Conservation (phyloP, 108 stramenopile genomes). For the Skeletonema menzelii region DNA sequence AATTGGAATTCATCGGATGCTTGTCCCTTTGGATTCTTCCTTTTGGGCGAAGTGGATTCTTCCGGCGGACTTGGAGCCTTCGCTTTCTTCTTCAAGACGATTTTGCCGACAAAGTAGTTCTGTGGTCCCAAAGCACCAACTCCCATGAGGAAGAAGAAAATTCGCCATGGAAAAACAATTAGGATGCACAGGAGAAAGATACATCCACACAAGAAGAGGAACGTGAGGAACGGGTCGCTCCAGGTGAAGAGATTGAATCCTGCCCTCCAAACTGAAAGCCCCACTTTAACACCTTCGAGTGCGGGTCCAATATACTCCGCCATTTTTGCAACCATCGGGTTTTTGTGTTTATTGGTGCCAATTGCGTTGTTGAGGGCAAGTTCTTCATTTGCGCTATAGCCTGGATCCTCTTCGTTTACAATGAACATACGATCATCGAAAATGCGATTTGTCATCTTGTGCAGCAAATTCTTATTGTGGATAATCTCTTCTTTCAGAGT, state of each 20-base stretch:
- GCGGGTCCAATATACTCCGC: conserved; percentile 11
- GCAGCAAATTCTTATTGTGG: conserved; percentile 27
- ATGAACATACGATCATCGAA: conserved; percentile 41
- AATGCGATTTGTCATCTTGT: conserved; percentile 17
- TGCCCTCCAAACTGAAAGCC: conserved; percentile 44
- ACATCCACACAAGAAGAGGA: conserved; percentile 43
- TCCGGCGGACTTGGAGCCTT: background rate
- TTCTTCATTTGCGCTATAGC: conserved; percentile 2
- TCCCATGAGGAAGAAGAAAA: conserved; percentile 59
- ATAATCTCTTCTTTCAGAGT: conserved; percentile 25
- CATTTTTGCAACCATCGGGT: conserved; percentile 33
- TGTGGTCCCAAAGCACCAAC: conserved; percentile 71
- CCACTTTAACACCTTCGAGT: conserved; percentile 27
- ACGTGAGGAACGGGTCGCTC: conserved; percentile 77
- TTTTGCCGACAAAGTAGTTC: conserved; percentile 15
- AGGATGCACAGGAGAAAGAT: conserved; percentile 41
- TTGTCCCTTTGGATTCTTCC: conserved; percentile 19
- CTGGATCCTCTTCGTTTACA: conserved; percentile 13
- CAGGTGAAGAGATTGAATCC: conserved; percentile 67
- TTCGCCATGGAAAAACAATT: conserved; percentile 76
- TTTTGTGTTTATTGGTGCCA: conserved; percentile 28
- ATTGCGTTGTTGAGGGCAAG: conserved; percentile 17
- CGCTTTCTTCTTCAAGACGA: background rate
- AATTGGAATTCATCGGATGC: conserved; percentile 14
- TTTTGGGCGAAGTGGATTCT: background rate